Conservation (phyloP, 2,329 filamentous ascomycete genomes). For the Thermomyces lanuginosus region DNA sequence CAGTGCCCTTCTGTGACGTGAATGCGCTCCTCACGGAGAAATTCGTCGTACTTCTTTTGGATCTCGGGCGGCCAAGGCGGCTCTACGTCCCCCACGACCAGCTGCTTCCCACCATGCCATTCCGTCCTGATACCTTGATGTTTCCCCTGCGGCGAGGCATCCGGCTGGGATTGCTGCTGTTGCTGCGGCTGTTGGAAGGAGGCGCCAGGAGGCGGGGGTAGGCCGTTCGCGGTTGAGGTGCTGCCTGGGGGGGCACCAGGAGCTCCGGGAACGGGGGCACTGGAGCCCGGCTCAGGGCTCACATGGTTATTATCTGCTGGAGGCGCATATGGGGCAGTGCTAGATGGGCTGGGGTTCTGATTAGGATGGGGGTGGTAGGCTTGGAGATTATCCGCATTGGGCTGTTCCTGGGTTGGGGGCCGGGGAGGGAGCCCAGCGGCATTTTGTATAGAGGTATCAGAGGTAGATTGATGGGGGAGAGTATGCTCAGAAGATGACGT, state of each 20-base stretch:
- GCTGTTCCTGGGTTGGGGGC: conserved; percentile 29
- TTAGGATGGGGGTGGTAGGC: conserved; percentile 24
- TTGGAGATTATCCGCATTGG: conserved; percentile 22
- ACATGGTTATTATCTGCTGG: conserved; percentile 23
- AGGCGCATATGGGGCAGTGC: conserved; percentile 13
- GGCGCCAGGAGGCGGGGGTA: conserved; percentile 26
- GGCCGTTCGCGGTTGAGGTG: conserved; percentile 16
- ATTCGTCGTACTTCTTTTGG: conserved; percentile 35
- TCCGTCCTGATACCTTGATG: conserved; percentile 14
- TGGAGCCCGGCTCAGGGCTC: conserved; percentile 7
- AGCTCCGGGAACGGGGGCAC: conserved; percentile 10
- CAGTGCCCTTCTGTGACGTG: conserved; percentile 37
- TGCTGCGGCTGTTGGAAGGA: conserved; percentile 20
- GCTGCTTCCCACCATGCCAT: conserved; percentile 10
- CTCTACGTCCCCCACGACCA: conserved; percentile 22
- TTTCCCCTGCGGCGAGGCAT: conserved; percentile 9
- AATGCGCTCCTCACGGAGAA: conserved; percentile 34
- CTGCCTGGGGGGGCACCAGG: conserved; percentile 23
- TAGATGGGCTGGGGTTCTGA: conserved; percentile 14
- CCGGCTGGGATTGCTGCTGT: conserved; percentile 10
- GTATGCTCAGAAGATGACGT: conserved; percentile 12
- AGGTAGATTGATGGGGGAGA: conserved; percentile 15
- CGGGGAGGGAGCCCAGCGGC: conserved; percentile 28
- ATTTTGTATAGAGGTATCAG: conserved; percentile 17
- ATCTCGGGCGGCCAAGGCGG: conserved; percentile 33